Evolutionary conservation across 345 rosid species (phyloP), one percentile per base, ranked within the genome.

Genomic region (Gossypium sturtianum): DNA sequence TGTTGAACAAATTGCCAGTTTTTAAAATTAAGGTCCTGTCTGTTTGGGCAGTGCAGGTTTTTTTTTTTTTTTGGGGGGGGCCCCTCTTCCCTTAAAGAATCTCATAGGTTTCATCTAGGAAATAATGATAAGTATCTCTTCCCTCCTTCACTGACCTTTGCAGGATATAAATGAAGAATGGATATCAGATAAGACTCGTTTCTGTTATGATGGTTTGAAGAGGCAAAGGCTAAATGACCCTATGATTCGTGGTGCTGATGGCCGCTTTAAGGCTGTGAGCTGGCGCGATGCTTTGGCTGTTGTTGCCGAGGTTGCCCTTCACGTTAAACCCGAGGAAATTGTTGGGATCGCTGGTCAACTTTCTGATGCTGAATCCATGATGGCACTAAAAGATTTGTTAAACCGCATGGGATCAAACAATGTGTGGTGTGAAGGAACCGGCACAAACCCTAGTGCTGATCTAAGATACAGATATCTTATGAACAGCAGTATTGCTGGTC

Each of bases 141-240:
- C 38, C 63, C 3, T 69, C 67, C 29, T 82, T 54, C 44, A 27
- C 56, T 67, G 41, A 11, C 25, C 12, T 83, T 84, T 82, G 75
- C 89, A 96, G 99, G 99, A 96, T 65, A 91, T 96, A 73, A 96
- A 96, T 78, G 98, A 96, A 83, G 99, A 96, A 77, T 96, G 99
- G 99, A 91, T 96, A 83, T 96, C 99, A 60, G 99, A 96, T 78
- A 96, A 96, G 84, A 96, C 98, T 27, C 86, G 99, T 53, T 96
- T 96, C 77, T 83, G 88, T 72, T 96, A 93, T 81, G 99, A 96
- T 77, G 99, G 99, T 78, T 81, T 96, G 77, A 96, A 96, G 87
- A 89, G 99, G 83, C 99, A 96, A 86, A 91, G 99, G 84, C 86
- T 96, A 62, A 96, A 89, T 80, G 99, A 96, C 75, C 98, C 99